phyloP scores from a whole-genome alignment of 495 filamentous ascomycete genomes.

The Usnea hakonensis region DNA sequence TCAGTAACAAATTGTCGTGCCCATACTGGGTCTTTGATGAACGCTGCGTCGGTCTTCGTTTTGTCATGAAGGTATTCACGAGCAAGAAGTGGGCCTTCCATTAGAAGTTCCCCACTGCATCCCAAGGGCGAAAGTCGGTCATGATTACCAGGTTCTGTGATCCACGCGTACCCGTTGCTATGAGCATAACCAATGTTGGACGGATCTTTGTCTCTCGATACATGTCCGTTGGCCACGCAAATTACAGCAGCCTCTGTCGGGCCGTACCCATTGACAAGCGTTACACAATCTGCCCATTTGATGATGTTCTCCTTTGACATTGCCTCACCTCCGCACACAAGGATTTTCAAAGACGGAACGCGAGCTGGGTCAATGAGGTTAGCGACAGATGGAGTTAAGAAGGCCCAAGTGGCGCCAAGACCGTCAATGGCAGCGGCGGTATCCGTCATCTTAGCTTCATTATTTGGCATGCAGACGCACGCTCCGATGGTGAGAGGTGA shows the following conservation, averaged over 20 bases:
- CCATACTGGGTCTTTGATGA: slow-evolving; percentile 37
- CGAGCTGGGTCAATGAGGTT: slow-evolving; percentile 41
- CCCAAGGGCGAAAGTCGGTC: slow-evolving; percentile 44
- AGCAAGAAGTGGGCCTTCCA: slow-evolving; percentile 43
- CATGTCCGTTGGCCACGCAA: slow-evolving; percentile 26
- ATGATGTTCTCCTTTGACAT: slow-evolving; percentile 42
- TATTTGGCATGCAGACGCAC: slow-evolving; percentile 53
- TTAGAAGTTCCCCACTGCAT: slow-evolving; percentile 45
- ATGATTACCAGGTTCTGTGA: slow-evolving; percentile 45
- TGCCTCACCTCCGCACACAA: slow-evolving; percentile 43
- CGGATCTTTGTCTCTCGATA: slow-evolving; percentile 21
- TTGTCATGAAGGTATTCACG: slow-evolving; percentile 48
- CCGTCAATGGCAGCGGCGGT: slow-evolving; percentile 41
- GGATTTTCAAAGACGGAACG: slow-evolving; percentile 37
- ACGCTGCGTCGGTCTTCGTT: slow-evolving; percentile 43
- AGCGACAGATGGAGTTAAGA: slow-evolving; percentile 49
- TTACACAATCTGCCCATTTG: slow-evolving; percentile 46
- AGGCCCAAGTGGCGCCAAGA: slow-evolving; percentile 42
- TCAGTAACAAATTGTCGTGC: slow-evolving; percentile 8
- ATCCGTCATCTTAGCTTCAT: slow-evolving; percentile 48
- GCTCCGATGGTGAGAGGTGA: slow-evolving; percentile 49
- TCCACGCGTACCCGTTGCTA: slow-evolving; percentile 43
- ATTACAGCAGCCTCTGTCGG: slow-evolving; percentile 46
- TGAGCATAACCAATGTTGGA: slow-evolving; percentile 44
- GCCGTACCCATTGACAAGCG: slow-evolving; percentile 52